phyloP scores from a whole-genome alignment of 306 rosid species.

The Prunus kanzakura region DNA sequence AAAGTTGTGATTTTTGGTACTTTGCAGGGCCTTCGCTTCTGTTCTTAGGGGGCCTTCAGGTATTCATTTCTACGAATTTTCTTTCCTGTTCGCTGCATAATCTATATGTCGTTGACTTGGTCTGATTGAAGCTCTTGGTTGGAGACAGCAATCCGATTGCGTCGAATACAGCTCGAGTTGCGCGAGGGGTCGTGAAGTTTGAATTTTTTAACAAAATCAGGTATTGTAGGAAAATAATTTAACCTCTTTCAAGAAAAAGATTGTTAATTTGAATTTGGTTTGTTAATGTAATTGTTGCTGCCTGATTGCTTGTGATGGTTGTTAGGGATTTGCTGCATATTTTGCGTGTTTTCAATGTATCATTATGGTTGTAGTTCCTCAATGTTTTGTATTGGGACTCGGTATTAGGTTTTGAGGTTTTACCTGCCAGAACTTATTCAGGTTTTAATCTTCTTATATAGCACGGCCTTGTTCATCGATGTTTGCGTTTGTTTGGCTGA shows the following conservation, averaged over 20 bases:
- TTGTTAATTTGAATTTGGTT: neutral
- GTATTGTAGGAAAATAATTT: neutral
- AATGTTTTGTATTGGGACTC: neutral
- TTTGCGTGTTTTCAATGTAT: neutral
- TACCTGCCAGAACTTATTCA: slow-evolving; percentile 13
- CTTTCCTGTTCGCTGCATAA: neutral
- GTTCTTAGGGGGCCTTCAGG: neutral
- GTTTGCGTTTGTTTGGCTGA: slow-evolving; percentile 11
- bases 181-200: neutral
- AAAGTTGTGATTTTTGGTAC: neutral
- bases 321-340: neutral
- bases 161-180: slow-evolving; percentile 7
- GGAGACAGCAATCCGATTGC: slow-evolving; percentile 18
- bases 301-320: neutral
- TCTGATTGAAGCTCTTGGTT: neutral
- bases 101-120: neutral
- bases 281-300: neutral
- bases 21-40: neutral
- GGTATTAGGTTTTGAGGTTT: slow-evolving; percentile 1
- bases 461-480: neutral
- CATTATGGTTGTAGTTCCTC: neutral
- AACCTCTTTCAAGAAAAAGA: neutral
- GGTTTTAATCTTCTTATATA: slow-evolving; percentile 17
- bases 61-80: neutral
- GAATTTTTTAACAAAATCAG: slow-evolving; percentile 14